Conservation (phyloP, 257 asterid species). For the Solanum appendiculatum region DNA sequence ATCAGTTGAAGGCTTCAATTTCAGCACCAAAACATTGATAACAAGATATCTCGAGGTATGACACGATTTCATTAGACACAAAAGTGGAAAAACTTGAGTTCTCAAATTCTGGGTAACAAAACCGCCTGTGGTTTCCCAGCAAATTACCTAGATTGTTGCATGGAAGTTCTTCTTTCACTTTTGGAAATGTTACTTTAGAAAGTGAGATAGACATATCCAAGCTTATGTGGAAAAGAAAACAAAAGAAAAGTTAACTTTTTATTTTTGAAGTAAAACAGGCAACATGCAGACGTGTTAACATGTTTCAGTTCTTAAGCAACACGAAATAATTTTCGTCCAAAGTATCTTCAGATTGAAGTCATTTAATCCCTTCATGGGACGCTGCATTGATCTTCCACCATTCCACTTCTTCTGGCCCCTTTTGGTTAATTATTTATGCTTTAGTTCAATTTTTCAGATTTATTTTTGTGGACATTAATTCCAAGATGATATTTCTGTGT, state of each 20-base stretch:
- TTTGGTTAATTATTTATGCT: not conserved
- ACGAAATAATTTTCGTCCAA: not conserved
- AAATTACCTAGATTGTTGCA: not conserved
- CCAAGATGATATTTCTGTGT: not conserved
- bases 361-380: not conserved
- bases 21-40: slow-evolving; percentile 58
- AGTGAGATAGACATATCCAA: not conserved
- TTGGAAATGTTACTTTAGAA: not conserved
- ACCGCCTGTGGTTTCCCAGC: not conserved
- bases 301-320: not conserved
- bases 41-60: slow-evolving; percentile 68
- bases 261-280: too few species aligned
- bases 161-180: not conserved
- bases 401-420: not conserved
- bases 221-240: not conserved
- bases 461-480: not conserved
- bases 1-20: slow-evolving; percentile 74
- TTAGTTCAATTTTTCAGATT: not conserved
- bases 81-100: not conserved
- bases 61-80: not conserved
- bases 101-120: not conserved
- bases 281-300: not conserved
- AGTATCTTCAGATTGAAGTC: not conserved
- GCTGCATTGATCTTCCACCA: not conserved
- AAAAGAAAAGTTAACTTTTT: not conserved